Percentiles rank a stretch among this genome's conserved stretches.
phyloP scores from a whole-genome alignment of 2,329 filamentous ascomycete species.

The Dothistroma pini region DNA sequence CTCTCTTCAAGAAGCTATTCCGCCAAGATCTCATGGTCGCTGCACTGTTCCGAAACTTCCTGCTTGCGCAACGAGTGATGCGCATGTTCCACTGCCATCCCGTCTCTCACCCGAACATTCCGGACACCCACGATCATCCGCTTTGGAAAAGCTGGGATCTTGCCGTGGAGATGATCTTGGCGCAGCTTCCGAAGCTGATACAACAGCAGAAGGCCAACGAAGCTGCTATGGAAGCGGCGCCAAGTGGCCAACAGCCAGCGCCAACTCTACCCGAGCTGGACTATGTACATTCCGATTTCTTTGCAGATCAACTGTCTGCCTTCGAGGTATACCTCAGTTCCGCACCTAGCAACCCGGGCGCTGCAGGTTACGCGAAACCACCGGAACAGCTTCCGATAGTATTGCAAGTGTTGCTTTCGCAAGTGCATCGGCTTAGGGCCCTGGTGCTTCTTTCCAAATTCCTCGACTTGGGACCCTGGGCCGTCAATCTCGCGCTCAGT shows the following conservation, averaged over 20 bases:
- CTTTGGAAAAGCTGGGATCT: constrained; percentile 98
- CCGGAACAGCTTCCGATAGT: constrained; percentile 96
- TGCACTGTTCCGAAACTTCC: constrained; percentile 91
- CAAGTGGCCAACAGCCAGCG: constrained; percentile 14
- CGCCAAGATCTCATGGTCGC: constrained; percentile 99
- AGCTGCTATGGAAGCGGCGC: constrained; percentile 21
- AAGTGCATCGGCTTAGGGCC: constrained; percentile 87
- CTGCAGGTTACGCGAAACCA: constrained; percentile 63
- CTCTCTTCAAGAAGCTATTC: constrained; percentile 95
- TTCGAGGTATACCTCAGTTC: constrained; percentile 93
- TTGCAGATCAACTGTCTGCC: constrained; percentile 92
- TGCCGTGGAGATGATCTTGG: constrained; percentile 89
- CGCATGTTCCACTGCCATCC: constrained; percentile 93
- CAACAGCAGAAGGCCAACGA: constrained; percentile 67
- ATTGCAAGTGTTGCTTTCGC: constrained; percentile 89
- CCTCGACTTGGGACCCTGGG: constrained; percentile 93
- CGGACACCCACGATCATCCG: constrained; percentile 90
- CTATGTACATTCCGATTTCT: constrained; percentile 93
- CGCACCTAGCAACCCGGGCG: constrained; percentile 82
- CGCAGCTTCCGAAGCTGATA: constrained; percentile 77
- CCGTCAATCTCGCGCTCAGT: constrained; percentile 93
- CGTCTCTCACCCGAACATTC: constrained; percentile 85
- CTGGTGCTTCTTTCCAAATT: constrained; percentile 91
- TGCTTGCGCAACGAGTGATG: constrained; percentile 94
- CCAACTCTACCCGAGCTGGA: constrained; percentile 60